These are phyloP conservation scores for Ganoderma resinaceum DNA, from an alignment of 1,284 basidiomycete genomes.

Conservation along the genomic window DNA sequence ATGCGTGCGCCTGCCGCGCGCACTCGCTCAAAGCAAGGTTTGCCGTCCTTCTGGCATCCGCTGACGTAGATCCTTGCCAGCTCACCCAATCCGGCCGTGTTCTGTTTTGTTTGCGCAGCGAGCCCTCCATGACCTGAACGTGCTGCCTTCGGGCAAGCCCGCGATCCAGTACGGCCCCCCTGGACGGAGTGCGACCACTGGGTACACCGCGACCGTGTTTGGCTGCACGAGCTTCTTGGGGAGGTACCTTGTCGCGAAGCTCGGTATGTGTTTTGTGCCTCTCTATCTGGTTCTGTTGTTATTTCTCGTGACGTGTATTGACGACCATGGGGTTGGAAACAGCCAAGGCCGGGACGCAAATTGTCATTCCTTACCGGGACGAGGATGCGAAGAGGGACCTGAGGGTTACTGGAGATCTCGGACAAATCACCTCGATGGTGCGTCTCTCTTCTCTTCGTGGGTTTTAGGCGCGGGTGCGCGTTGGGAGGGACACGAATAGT, in stretches of 20 bases:
- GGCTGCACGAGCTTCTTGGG: constrained; percentile 97
- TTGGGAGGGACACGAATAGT: constrained; percentile 3
- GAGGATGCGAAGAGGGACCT: constrained; percentile 94
- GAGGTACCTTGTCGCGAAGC: constrained; percentile 92
- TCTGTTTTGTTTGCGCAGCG: constrained; percentile 50
- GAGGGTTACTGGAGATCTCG: constrained; percentile 95
- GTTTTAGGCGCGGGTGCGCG: constrained; percentile 6
- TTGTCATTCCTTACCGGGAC: constrained; percentile 95
- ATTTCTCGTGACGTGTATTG: constrained; percentile 6
- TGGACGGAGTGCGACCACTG: constrained; percentile 87
- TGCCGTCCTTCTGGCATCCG: neutral
- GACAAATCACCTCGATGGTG: constrained; percentile 95
- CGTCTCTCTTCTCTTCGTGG: constrained; percentile 34
- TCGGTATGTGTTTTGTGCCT: constrained; percentile 60
- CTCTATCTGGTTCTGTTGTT: neutral
- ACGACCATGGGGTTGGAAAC: constrained; percentile 13
- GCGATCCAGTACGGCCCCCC: constrained; percentile 79
- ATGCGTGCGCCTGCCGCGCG: constrained; percentile 59
- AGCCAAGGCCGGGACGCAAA: constrained; percentile 94
- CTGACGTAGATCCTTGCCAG: neutral
- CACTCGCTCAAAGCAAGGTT: constrained; percentile 36
- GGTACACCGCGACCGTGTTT: constrained; percentile 96
- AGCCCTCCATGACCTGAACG: constrained; percentile 72
- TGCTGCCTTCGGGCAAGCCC: constrained; percentile 68
- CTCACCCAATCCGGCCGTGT: neutral